Conservation (phyloP, 1,284 basidiomycete genomes). For the Boletus mariae region DNA sequence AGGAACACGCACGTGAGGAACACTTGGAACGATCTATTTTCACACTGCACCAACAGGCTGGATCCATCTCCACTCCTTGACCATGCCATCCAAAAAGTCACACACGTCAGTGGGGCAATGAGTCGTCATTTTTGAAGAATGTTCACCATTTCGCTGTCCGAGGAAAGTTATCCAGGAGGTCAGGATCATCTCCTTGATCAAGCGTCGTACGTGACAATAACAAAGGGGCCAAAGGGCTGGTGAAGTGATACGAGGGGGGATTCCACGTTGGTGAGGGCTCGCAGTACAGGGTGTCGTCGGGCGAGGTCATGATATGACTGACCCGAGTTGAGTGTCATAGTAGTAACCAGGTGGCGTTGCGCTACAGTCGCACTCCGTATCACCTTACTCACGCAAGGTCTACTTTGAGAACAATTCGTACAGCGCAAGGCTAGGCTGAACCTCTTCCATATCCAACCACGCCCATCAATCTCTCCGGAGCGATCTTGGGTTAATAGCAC, state of each 20-base stretch:
- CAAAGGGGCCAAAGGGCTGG: neutral
- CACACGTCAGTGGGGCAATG: constrained; percentile 1
- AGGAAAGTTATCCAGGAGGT: constrained; percentile 39
- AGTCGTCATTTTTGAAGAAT: neutral
- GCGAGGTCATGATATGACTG: neutral
- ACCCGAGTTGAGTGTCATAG: no score
- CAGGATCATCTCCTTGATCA: constrained; percentile 22
- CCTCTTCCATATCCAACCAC: no score
- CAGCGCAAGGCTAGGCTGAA: no score
- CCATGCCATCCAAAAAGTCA: neutral
- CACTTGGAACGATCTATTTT: constrained; percentile 53
- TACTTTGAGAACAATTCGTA: no score
- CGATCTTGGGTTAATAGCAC: no score
- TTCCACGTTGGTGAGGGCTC: constrained; percentile 2
- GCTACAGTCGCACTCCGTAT: no score
- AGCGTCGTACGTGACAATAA: constrained; percentile 13
- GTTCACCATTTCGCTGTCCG: constrained; percentile 49
- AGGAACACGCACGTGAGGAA: constrained; percentile 27
- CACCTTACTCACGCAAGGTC: no score
- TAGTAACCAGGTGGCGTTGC: no score
- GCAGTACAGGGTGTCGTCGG: neutral
- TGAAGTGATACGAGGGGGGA: constrained; percentile 14
- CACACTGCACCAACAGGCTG: constrained; percentile 54
- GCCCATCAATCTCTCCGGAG: no score
- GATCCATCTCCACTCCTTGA: constrained; percentile 66